Evolutionary conservation across 164 flowering plant species (phyloP), one percentile per base, ranked within the genome.

Genomic region (Aristolochia contorta): DNA sequence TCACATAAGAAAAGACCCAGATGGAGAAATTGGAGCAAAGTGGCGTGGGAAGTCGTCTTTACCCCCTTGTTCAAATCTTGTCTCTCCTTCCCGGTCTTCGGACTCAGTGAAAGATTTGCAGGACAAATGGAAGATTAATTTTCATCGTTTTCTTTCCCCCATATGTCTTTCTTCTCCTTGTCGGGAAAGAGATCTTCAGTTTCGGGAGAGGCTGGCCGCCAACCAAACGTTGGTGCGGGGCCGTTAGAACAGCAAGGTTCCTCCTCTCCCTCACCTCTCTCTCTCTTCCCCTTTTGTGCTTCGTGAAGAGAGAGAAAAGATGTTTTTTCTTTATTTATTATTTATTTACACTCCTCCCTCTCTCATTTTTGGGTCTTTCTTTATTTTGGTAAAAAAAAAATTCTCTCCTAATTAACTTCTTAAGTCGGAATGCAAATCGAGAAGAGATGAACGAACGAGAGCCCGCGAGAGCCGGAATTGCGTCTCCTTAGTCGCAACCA

Each of bases 201-300:
- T 20, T 46, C 24, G 61, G 51, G 23, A 15, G 25, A 53, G 65
- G 73, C 65, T 68, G 69, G 64, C 56, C 41, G 60, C 67, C 74
- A 71, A 60, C 75, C 63, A 67, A 65, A 69, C 37, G 74, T 67
- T 60, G 65, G 54, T 47, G 68, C 54, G 67, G 70, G 78, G 75
- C 74, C 64, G 74, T 73, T 71, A 20, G 27, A 76, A 74, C 74
- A 69, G 78, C 74, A 70, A 62, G 57, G 16, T 24, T 33, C 25
- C 54, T 15, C 52, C 30, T 24, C 54, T 46, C 23, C 16, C 61
- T 47, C 62, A 18, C n/a, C 16, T 41, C 16, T 7, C 56, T 20
- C 56, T 22, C 56, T 23, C 27, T 54, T 23, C 27, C 8, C 22
- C 56, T 54, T 49, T 20, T 49, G 22, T 49, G 20, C 53, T 18